Base-by-base conservation (phyloP, 768 basidiomycete genomes). In the Mrakia blollopis region DNA sequence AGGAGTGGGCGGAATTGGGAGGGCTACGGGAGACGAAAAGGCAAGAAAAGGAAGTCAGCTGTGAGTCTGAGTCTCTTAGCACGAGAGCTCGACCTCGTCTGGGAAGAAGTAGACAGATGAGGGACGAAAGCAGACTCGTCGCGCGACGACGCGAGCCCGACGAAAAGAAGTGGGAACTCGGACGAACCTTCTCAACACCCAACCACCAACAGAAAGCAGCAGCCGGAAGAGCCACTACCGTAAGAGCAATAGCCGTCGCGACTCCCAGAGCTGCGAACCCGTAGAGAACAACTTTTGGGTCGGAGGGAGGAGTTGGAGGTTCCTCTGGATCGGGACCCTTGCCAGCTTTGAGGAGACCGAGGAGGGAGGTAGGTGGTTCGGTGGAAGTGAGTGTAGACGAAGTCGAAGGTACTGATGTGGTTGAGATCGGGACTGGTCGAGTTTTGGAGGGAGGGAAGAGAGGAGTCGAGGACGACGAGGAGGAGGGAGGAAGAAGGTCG, bases 1-100 rank as follows among this genome's bases (percentile, higher is more conserved):
- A 76, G 61, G 41, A 70, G 44, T 25, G 75, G 75, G 14, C 67
- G 68, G 57, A 76, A 76, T 41, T 76, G 67, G 21, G 67, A 68
- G n/a, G 68, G 75, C 75, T 76, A 37, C 11, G 21, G 25, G 35
- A 25, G 21, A 6, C 3, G 39, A 23, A 68, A 11, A 3, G 35
- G 0, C 16, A 13, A 44, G 65, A 50, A 3, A n/a, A 1, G 35
- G 28, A 41, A 0, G 8, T n/a, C 16, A 52, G 30, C 4, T 35
- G 30, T 10, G 37, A 18, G 63, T 6, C 6, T 32, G 37, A 25
- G 37, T n/a, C 10, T 16, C 7, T 39, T 4, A 67, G 65, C 8
- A 13, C 39, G 39, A 41, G 39, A 41, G 39, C 39, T 41, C 39
- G 39, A 41, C 39, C 11, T n/a, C n/a, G n/a, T n/a, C n/a, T n/a